Evolutionary conservation across 2,329 filamentous ascomycete species (phyloP), one percentile per base, ranked within the genome.

Genomic region (Fusarium clavum): DNA sequence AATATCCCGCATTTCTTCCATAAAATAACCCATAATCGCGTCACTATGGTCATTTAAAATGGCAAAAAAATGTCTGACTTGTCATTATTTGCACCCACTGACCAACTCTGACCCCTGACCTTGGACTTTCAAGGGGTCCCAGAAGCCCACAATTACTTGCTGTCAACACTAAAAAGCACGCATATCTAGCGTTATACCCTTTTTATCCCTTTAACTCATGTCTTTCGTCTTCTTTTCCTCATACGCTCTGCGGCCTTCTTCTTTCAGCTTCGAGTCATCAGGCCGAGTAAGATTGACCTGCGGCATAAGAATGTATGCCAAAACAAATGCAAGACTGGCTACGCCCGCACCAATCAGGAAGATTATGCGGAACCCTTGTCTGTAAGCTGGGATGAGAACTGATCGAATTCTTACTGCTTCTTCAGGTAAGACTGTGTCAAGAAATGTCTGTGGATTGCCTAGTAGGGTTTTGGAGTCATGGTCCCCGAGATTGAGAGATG

Each of bases 251-350:
- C 72, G 75, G 2, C 77, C 81, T 57, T 77, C 76, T 62, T 81
- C 77, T 52, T 79, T 80, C n/a, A 82, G 61, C 32, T 73, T 76
- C 5, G 70, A 75, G 34, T 82, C 81, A 48, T 82, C 81, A 1
- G 80, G 77, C 9, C 80, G 70, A 13, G 73, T 54, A 25, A 83
- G 70, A 25, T 81, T 78, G 2, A 82, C 75, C 27, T 83, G 81
- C 0, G 80, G 80, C 79, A 83, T 81, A 49, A 83, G 59, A 0
- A 79, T 61, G n/a, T 79, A 79, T 0, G 81, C 78, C 8, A 83
- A 46, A 1, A 81, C 48, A 32, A 83, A 82, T 3, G 77, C 78
- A 4, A 80, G 41, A 3, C 75, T 77, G 3, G 79, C 79, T 16
- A 82, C 58, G 2, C 75, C 74, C 2, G 81, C 80, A 2, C 80